phyloP scores from a whole-genome alignment of 2,329 filamentous ascomycete species.

The Diaporthe caulivora region DNA sequence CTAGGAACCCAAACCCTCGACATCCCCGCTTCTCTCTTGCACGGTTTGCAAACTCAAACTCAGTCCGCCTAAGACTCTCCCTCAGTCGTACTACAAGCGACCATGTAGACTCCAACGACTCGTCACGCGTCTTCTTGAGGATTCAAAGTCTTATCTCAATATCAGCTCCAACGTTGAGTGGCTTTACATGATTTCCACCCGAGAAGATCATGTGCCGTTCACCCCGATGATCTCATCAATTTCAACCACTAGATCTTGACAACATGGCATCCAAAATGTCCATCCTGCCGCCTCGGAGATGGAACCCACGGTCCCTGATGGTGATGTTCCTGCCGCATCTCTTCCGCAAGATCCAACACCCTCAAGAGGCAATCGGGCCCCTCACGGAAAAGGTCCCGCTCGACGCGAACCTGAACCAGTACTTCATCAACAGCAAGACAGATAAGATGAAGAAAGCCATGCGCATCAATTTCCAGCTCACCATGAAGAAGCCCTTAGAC shows the following conservation, averaged over 20 bases:
- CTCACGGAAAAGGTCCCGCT: constrained; percentile 8
- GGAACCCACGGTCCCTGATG: constrained; percentile 44
- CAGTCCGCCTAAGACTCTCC: too few relatives aligned
- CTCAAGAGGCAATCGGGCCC: neutral
- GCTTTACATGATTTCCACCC: too few relatives aligned
- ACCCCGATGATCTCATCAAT: neutral
- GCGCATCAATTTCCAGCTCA: neutral
- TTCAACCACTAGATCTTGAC: neutral
- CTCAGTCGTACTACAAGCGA: too few relatives aligned
- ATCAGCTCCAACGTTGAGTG: too few relatives aligned
- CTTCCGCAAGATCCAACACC: neutral
- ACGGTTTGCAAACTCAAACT: neutral
- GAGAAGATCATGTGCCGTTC: neutral
- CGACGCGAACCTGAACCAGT: neutral
- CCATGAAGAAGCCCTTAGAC: neutral
- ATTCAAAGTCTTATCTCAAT: too few relatives aligned
- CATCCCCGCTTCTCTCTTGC: neutral
- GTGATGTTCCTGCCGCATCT: constrained; percentile 4
- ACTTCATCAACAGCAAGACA: neutral
- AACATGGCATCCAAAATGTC: neutral
- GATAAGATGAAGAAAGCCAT: neutral
- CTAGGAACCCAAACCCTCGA: neutral
- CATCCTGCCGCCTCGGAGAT: constrained; percentile 29
- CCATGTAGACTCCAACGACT: too few relatives aligned
- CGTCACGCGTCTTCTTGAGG: neutral